Percentiles rank a stretch among this genome's conserved stretches.
These are phyloP conservation scores for Nakazawaea molendinolei DNA, from an alignment of 805 yeast species.

Conservation along the genomic window DNA sequence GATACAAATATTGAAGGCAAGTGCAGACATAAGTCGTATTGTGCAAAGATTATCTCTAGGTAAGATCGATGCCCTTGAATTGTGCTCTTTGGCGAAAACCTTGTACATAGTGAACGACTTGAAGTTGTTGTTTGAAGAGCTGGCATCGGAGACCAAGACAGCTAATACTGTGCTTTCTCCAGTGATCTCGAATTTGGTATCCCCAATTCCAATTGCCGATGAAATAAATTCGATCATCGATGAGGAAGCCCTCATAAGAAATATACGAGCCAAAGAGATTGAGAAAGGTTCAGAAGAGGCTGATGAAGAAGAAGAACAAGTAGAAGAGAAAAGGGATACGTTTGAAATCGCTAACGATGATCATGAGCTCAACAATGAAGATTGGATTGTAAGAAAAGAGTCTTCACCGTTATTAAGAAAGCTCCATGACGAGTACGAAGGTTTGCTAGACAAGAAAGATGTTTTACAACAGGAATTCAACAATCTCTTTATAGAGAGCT, in stretches of 20 bases:
- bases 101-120: slow-evolving; percentile 6
- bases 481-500: slow-evolving; percentile 19
- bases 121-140: background rate
- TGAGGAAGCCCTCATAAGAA: slow-evolving; percentile 26
- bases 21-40: slow-evolving; percentile 54
- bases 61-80: slow-evolving; percentile 23
- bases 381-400: slow-evolving; percentile 12
- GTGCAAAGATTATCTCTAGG: slow-evolving; percentile 49
- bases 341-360: slow-evolving; percentile 10
- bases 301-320: slow-evolving; percentile 13
- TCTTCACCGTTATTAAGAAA: slow-evolving; percentile 11
- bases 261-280: slow-evolving; percentile 17
- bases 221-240: slow-evolving; percentile 37
- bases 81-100: slow-evolving; percentile 20
- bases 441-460: slow-evolving; percentile 25
- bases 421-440: slow-evolving; percentile 15
- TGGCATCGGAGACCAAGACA: slow-evolving; percentile 16
- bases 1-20: slow-evolving; percentile 30
- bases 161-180: slow-evolving; percentile 20
- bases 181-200: slow-evolving; percentile 23
- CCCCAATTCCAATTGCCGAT: slow-evolving; percentile 34
- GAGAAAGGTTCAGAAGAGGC: slow-evolving; percentile 6
- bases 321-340: no score
- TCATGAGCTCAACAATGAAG: slow-evolving; percentile 12
- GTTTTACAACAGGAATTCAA: slow-evolving; percentile 23